Conservation (phyloP, 495 filamentous ascomycete genomes). For the Neurospora hispaniola region DNA sequence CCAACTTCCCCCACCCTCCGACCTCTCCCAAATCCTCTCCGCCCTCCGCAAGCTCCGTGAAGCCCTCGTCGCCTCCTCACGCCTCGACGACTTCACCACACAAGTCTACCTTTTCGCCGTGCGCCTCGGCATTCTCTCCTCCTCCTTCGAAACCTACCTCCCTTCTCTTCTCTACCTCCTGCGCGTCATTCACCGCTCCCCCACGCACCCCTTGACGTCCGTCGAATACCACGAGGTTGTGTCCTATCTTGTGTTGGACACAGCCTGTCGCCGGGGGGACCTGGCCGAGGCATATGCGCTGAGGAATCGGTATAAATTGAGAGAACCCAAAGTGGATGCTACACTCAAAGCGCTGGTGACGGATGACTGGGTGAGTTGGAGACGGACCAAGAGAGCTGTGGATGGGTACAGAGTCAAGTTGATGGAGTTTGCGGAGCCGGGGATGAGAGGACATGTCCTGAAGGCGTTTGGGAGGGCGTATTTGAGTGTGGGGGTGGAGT, state of each 20-base stretch:
- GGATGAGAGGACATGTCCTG: conserved; percentile 59
- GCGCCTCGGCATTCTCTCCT: conserved; percentile 65
- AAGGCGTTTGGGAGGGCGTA: conserved; percentile 80
- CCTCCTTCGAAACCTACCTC: conserved; percentile 78
- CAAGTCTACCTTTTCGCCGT: conserved; percentile 73
- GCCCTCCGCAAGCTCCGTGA: conserved; percentile 90
- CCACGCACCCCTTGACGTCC: conserved; percentile 34
- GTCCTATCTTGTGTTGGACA: conserved; percentile 74
- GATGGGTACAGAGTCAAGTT: conserved; percentile 66
- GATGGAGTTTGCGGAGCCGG: conserved; percentile 68
- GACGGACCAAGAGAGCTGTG: conserved; percentile 55
- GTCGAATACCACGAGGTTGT: conserved; percentile 66
- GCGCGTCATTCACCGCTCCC: conserved; percentile 49
- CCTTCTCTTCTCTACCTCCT: conserved; percentile 76
- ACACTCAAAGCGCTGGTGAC: conserved; percentile 61
- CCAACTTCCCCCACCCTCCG: neutral
- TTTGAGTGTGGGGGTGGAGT: conserved; percentile 54
- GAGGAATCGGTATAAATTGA: conserved; percentile 34
- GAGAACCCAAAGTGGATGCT: conserved; percentile 51
- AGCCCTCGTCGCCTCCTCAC: conserved; percentile 63
- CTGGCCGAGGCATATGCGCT: conserved; percentile 61
- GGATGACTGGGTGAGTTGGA: conserved; percentile 76
- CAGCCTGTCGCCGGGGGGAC: conserved; percentile 74
- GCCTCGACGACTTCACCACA: conserved; percentile 56
- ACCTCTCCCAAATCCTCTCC: conserved; percentile 36